phyloP scores from a whole-genome alignment of 306 rosid species.

The Prunus salicina region DNA sequence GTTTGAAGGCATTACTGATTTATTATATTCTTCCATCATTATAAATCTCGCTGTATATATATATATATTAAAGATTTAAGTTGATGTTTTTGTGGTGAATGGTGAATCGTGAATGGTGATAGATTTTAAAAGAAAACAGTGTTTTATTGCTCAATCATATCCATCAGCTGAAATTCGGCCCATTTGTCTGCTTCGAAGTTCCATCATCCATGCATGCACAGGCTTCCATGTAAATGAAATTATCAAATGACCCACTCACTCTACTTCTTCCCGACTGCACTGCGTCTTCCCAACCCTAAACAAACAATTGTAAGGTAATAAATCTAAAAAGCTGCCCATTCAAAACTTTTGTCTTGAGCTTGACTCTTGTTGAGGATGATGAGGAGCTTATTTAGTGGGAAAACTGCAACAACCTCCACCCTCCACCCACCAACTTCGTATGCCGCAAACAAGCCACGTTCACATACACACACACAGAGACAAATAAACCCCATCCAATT shows the following conservation, averaged over 20 bases:
- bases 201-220: constrained; percentile 38
- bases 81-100: background rate
- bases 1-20: background rate
- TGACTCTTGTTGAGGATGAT: too few relatives aligned
- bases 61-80: background rate
- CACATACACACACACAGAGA: constrained; percentile 35
- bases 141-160: constrained; percentile 47
- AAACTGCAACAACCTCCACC: too few relatives aligned
- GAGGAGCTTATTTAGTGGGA: too few relatives aligned
- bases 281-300: background rate
- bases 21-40: background rate
- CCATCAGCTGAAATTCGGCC: constrained; percentile 44
- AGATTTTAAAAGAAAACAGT: background rate
- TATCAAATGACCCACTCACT: constrained; percentile 55
- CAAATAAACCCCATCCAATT: constrained; percentile 50
- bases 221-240: constrained; percentile 43
- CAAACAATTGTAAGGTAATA: constrained; percentile 57
- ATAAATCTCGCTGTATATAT: background rate
- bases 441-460: constrained; percentile 31
- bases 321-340: constrained; percentile 60
- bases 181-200: constrained; percentile 36
- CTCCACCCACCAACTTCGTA: background rate
- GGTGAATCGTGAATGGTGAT: too few relatives aligned
- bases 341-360: constrained; percentile 40
- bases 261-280: constrained; percentile 15